Percentiles rank a stretch among this genome's conserved stretches.
These are phyloP conservation scores for Fusarium lateritium DNA, from an alignment of 2,329 filamentous ascomycete species.

Conservation along the genomic window DNA sequence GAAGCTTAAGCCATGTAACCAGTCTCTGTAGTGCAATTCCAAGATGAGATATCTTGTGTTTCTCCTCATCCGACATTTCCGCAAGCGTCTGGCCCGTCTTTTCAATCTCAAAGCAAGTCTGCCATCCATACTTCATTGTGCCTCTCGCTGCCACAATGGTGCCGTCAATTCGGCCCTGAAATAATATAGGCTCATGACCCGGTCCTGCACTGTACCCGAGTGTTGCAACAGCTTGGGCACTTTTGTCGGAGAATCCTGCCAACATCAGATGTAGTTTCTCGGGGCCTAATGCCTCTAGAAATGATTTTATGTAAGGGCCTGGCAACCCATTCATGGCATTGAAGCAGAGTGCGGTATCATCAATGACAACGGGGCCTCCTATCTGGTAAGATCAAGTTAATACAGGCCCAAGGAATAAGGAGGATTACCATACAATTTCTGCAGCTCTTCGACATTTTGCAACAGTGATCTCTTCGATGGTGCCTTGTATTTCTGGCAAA, in stretches of 20 bases:
- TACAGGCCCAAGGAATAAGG: too few relatives aligned
- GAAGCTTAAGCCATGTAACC: neutral
- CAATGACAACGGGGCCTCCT: neutral
- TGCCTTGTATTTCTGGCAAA: neutral
- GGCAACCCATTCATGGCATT: constrained; percentile 3
- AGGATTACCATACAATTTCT: neutral
- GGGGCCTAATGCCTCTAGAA: neutral
- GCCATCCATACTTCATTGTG: neutral
- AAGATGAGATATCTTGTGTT: neutral
- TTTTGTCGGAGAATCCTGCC: neutral
- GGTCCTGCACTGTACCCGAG: neutral
- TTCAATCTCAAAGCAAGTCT: neutral
- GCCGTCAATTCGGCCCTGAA: neutral
- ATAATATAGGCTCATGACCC: neutral
- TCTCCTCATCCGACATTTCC: constrained; percentile 1
- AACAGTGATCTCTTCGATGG: constrained; percentile 1
- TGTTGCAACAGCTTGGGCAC: neutral
- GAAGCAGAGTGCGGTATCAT: constrained; percentile 9
- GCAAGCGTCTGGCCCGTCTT: neutral
- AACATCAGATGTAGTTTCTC: neutral
- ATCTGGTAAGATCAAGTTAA: neutral
- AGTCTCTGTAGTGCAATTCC: neutral
- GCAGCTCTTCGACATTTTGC: constrained; percentile 1
- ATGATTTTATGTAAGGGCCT: constrained; percentile 1
- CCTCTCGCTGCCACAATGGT: neutral